Conservation (phyloP, 768 basidiomycete genomes). For the Mycena polygramma region DNA sequence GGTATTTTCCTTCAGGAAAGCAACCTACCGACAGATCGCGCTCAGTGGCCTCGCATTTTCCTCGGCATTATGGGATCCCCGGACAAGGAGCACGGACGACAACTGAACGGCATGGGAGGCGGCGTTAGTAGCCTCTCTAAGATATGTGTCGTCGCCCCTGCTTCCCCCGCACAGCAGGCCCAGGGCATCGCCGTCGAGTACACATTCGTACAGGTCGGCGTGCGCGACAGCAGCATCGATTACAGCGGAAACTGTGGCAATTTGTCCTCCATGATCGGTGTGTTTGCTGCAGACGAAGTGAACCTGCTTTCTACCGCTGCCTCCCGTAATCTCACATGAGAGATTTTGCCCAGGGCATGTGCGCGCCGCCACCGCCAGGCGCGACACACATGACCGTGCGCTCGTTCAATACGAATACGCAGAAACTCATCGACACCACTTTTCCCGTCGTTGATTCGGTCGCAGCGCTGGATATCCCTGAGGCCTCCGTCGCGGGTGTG, state of each 20-base stretch:
- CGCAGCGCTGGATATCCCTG: conserved; percentile 62
- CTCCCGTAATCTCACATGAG: conserved; percentile 2
- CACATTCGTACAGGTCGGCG: conserved; percentile 76
- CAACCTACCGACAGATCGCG: conserved; percentile 63
- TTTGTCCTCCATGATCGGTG: conserved; percentile 77
- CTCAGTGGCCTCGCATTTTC: conserved; percentile 73
- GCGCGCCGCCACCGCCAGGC: conserved; percentile 41
- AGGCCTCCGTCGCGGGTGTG: conserved; percentile 76
- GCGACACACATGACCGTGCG: conserved; percentile 60
- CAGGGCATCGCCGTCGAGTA: conserved; percentile 73
- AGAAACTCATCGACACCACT: conserved; percentile 76
- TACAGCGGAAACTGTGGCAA: conserved; percentile 85
- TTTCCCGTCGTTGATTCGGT: conserved; percentile 64
- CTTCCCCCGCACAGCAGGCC: conserved; percentile 56
- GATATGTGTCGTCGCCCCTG: conserved; percentile 72
- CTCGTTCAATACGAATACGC: conserved; percentile 80
- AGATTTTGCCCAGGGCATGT: conserved; percentile 53
- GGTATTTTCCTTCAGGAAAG: conserved; percentile 74
- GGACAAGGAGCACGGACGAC: conserved; percentile 73
- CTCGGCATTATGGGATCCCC: conserved; percentile 87
- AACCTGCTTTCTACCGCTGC: conserved; percentile 1
- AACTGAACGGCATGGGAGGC: conserved; percentile 87
- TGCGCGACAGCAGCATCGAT: conserved; percentile 71
- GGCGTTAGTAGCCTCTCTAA: conserved; percentile 83
- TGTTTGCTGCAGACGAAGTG: conserved; percentile 74